A percentile compares a stretch with the other conserved stretches of the same genome.
Conservation (phyloP, 2,329 filamentous ascomycete species). For the Fusarium euwallaceae region DNA sequence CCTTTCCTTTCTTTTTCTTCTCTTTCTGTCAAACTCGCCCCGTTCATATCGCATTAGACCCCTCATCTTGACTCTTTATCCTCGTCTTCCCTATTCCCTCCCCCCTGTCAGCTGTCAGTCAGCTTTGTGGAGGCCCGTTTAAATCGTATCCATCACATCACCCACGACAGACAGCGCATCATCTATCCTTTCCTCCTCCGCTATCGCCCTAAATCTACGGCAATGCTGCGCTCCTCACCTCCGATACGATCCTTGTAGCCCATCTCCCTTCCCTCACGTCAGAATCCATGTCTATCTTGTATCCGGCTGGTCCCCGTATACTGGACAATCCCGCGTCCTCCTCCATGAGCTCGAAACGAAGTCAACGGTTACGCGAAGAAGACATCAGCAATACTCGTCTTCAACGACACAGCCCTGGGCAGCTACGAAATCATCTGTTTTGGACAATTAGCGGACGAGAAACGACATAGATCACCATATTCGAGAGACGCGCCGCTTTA, state of each 20-base stretch:
- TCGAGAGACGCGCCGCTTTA: background rate
- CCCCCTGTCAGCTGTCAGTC: conserved; percentile 15
- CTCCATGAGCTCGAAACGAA: conserved; percentile 39
- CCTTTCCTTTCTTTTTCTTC: background rate
- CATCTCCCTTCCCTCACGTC: conserved; percentile 6
- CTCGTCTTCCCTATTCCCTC: background rate
- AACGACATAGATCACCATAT: conserved; percentile 10
- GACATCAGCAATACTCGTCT: conserved; percentile 26
- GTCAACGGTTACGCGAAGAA: conserved; percentile 37
- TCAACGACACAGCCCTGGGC: background rate
- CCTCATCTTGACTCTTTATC: background rate
- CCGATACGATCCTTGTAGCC: conserved; percentile 26
- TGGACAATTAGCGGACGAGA: conserved; percentile 2
- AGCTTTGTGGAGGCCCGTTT: conserved; percentile 31
- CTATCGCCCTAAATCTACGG: background rate
- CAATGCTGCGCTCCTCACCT: conserved; percentile 21
- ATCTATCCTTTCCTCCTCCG: background rate
- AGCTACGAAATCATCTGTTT: conserved; percentile 11
- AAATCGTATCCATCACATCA: conserved; percentile 12
- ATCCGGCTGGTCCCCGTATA: conserved; percentile 26
- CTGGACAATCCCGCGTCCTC: conserved; percentile 27
- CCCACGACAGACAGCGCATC: conserved; percentile 34
- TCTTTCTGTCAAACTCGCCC: background rate
- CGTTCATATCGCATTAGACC: background rate
- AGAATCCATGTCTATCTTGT: conserved; percentile 42